These are phyloP conservation scores for Fusarium virguliforme DNA, from an alignment of 2,329 filamentous ascomycete species.

Conservation along the genomic window DNA sequence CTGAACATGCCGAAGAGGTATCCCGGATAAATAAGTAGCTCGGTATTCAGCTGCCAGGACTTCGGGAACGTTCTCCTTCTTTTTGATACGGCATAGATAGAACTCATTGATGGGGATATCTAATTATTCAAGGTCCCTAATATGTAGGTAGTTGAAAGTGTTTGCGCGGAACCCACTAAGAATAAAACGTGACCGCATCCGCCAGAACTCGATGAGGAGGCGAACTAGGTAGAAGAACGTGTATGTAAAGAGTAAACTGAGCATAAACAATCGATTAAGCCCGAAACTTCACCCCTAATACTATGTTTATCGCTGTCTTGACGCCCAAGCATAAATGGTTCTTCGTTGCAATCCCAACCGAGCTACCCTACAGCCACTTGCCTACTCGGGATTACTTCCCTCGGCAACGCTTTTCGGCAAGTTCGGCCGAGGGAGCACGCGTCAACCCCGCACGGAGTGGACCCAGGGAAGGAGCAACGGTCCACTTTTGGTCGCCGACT, in stretches of 20 bases:
- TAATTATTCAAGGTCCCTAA: too few relatives aligned
- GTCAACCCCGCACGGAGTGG: conserved; percentile 12
- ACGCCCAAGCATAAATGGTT: not conserved
- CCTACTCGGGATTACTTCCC: conserved; percentile 2
- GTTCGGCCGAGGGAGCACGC: not conserved
- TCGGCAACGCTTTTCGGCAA: not conserved
- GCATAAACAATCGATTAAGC: too few relatives aligned
- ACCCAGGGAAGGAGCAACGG: not conserved
- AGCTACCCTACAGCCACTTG: not conserved
- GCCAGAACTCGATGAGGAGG: too few relatives aligned
- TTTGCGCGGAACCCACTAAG: too few relatives aligned
- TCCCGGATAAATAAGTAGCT: conserved; percentile 20
- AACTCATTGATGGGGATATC: too few relatives aligned
- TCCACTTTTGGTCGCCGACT: conserved; percentile 20
- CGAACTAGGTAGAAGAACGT: too few relatives aligned
- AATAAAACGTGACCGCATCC: too few relatives aligned
- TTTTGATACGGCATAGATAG: not conserved
- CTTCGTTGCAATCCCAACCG: not conserved
- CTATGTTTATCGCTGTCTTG: too few relatives aligned
- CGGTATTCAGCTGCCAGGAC: not conserved
- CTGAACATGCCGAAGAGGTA: conserved; percentile 22
- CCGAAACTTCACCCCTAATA: too few relatives aligned
- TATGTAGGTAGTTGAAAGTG: too few relatives aligned
- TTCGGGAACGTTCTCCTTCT: conserved; percentile 1
- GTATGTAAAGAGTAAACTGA: too few relatives aligned